Evolutionary conservation across 805 yeast species (phyloP).

Genomic region (Pichia cephalocereana): DNA sequence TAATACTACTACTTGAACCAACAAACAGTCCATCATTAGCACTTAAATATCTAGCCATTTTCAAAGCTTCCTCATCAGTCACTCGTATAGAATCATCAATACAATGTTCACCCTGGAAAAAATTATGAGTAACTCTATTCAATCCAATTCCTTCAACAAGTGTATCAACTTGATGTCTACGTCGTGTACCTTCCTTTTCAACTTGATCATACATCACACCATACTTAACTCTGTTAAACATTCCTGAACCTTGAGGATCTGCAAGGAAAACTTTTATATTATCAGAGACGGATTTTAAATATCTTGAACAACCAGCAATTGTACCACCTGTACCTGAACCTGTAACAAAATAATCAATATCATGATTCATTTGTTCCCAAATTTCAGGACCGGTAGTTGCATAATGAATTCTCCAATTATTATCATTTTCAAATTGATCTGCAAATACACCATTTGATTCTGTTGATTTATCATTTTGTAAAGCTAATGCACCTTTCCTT

Average conservation of each 20-base stretch:
- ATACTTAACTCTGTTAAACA: slow-evolving; percentile 70
- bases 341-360: slow-evolving; percentile 67
- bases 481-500: slow-evolving; percentile 47
- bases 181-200: slow-evolving; percentile 86
- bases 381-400: slow-evolving; percentile 88
- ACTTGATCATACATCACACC: slow-evolving; percentile 91
- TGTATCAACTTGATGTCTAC: slow-evolving; percentile 96
- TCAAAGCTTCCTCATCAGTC: slow-evolving; percentile 67
- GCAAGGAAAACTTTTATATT: slow-evolving; percentile 55
- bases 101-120: slow-evolving; percentile 54
- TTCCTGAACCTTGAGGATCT: slow-evolving; percentile 95
- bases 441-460: slow-evolving; percentile 68
- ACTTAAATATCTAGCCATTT: slow-evolving; percentile 80
- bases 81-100: slow-evolving; percentile 79
- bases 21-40: slow-evolving; percentile 82
- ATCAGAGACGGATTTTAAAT: slow-evolving; percentile 44
- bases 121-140: slow-evolving; percentile 78
- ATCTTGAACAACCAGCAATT: slow-evolving; percentile 81
- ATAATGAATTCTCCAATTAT: slow-evolving; percentile 82
- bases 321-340: slow-evolving; percentile 99
- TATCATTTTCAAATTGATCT: slow-evolving; percentile 90
- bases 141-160: slow-evolving; percentile 90
- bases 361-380: slow-evolving; percentile 57
- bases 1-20: slow-evolving; percentile 90
- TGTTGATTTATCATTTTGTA: slow-evolving; percentile 32